Conservation (phyloP, 176 grass and related monocot species). For the Miscanthus lutarioriparius region DNA sequence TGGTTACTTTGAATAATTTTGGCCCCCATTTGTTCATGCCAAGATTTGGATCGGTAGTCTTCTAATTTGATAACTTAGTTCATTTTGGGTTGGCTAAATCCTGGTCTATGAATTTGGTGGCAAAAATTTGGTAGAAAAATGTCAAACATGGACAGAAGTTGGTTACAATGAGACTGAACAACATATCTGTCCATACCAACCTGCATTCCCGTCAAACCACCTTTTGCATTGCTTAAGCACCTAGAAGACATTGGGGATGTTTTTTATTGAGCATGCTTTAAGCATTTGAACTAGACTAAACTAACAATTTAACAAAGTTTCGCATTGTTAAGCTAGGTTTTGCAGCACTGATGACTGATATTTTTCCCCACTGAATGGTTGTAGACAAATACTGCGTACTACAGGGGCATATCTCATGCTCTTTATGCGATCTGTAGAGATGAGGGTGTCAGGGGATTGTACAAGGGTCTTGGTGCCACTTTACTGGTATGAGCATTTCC, state of each 20-base stretch:
- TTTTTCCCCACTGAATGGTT: constrained; percentile 28
- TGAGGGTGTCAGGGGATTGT: constrained; percentile 81
- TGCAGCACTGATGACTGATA: neutral
- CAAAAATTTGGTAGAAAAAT: neutral
- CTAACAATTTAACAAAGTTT: neutral
- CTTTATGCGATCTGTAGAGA: constrained; percentile 87
- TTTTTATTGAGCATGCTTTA: neutral
- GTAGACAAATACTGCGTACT: constrained; percentile 88
- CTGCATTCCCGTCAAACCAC: too few relatives aligned
- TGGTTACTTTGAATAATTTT: neutral
- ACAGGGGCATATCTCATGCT: constrained; percentile 94
- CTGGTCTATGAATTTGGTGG: neutral
- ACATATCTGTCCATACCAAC: neutral
- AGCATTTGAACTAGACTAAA: neutral
- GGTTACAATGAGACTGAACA: neutral
- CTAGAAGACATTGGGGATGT: neutral
- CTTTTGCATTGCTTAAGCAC: constrained; percentile 1
- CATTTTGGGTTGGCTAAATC: neutral
- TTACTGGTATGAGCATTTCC: constrained; percentile 57
- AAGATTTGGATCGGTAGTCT: neutral
- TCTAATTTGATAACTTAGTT: neutral
- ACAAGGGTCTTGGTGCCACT: constrained; percentile 95
- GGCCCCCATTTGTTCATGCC: neutral
- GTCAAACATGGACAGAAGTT: neutral
- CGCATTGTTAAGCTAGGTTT: constrained; percentile 12